phyloP scores from a whole-genome alignment of 148 eudicot genomes.

The Nyssa sinensis region DNA sequence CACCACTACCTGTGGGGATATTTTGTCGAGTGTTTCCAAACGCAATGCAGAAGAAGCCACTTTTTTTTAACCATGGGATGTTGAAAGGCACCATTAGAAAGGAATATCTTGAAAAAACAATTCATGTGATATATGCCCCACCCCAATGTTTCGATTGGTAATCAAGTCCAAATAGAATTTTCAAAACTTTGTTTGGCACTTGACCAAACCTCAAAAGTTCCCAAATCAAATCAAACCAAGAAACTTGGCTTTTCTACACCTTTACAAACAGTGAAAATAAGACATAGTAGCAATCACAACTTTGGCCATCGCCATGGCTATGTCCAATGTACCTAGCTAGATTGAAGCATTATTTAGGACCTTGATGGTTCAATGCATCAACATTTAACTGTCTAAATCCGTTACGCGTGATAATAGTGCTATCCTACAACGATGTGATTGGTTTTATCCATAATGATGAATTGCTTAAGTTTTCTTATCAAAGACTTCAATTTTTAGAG shows the following conservation, averaged over 20 bases:
- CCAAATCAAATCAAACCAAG: no score
- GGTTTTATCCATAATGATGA: background rate
- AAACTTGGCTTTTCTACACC: background rate
- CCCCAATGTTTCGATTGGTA: background rate
- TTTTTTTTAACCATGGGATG: no score
- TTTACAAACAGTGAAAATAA: background rate
- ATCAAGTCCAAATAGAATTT: background rate
- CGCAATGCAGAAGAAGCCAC: no score
- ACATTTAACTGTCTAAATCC: conserved; percentile 4
- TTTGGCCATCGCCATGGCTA: background rate
- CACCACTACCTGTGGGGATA: no score
- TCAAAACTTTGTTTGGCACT: background rate
- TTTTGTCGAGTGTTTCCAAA: no score
- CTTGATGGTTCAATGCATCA: background rate
- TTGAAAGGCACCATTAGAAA: no score
- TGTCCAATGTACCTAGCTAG: background rate
- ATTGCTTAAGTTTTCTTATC: background rate
- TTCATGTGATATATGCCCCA: background rate
- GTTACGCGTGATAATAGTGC: background rate
- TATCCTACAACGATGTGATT: background rate
- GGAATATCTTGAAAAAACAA: no score
- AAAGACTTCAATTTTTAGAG: background rate
- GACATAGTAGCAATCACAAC: conserved; percentile 3
- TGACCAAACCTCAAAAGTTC: background rate
- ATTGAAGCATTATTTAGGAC: background rate